Conservation (phyloP, 164 flowering plant species). For the Vitis riparia region DNA sequence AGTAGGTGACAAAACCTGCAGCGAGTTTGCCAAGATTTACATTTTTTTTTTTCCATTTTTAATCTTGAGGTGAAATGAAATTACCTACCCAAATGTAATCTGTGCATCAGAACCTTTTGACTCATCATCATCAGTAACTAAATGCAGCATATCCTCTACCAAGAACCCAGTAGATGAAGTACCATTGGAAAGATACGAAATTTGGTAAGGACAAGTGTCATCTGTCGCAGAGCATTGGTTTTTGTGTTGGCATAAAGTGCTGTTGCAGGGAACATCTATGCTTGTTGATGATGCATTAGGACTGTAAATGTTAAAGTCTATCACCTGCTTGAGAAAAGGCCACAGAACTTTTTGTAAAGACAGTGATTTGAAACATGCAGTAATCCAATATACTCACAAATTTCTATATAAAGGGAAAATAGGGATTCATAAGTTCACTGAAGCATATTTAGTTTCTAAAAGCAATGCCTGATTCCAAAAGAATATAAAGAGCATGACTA, state of each 20-base stretch:
- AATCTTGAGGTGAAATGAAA: background rate
- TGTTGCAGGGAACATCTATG: conserved; percentile 55
- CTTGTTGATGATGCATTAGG: conserved; percentile 74
- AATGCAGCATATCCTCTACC: conserved; percentile 79
- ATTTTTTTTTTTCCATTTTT: too few relatives aligned
- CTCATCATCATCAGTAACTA: conserved; percentile 48
- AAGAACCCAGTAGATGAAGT: conserved; percentile 76
- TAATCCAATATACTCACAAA: background rate
- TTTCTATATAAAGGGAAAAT: background rate
- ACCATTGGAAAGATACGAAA: conserved; percentile 57
- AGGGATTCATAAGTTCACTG: too few relatives aligned
- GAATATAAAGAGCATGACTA: too few relatives aligned
- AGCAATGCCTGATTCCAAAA: too few relatives aligned
- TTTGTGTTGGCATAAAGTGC: conserved; percentile 38
- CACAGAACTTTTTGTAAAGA: background rate
- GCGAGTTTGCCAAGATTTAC: too few relatives aligned
- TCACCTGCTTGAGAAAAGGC: conserved; percentile 26
- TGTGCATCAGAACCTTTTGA: conserved; percentile 44
- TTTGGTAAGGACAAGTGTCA: conserved; percentile 58
- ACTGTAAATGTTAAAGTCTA: conserved; percentile 64
- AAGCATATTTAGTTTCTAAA: too few relatives aligned
- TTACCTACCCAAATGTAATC: conserved; percentile 74
- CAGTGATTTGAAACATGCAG: too few relatives aligned
- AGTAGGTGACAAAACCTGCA: too few relatives aligned
- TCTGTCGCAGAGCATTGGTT: conserved; percentile 36